Evolutionary conservation across 2,329 filamentous ascomycete species (phyloP).

Genomic region (Didymosphaeria variabile): DNA sequence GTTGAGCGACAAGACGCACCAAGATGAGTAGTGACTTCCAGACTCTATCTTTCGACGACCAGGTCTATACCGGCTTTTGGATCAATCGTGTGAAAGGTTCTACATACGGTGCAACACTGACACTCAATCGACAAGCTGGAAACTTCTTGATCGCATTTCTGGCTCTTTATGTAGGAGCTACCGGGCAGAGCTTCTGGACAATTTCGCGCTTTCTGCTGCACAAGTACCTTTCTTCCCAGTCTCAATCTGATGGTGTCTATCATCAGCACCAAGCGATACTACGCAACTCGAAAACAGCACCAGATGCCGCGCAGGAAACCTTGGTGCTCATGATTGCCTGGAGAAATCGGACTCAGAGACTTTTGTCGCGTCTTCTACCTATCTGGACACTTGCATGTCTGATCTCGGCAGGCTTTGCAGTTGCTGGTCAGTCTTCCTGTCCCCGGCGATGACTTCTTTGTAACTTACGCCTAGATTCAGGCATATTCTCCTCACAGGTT

Average conservation of each 20-base stretch:
- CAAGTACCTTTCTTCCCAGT: conserved; percentile 16
- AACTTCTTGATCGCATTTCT: conserved; percentile 33
- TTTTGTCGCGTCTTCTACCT: conserved; percentile 24
- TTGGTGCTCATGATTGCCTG: conserved; percentile 20
- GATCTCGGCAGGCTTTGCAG: conserved; percentile 31
- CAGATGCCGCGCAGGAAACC: conserved; percentile 19
- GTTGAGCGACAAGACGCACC: neutral
- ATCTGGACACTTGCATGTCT: conserved; percentile 24
- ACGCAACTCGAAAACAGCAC: conserved; percentile 36
- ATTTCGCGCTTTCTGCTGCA: conserved; percentile 24
- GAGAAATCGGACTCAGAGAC: conserved; percentile 26
- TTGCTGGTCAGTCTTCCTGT: conserved; percentile 20
- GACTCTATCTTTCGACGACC: conserved; percentile 23
- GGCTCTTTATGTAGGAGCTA: conserved; percentile 28
- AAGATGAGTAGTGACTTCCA: neutral
- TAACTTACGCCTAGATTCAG: neutral
- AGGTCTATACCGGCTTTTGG: conserved; percentile 28
- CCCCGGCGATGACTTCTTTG: neutral
- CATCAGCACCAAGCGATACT: conserved; percentile 47
- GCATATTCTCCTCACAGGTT: conserved; percentile 46
- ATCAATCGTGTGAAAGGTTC: conserved; percentile 22
- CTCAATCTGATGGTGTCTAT: conserved; percentile 35
- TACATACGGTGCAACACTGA: conserved; percentile 28
- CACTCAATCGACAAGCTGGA: conserved; percentile 22
- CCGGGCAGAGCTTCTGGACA: conserved; percentile 28